Percentiles rank a stretch among this genome's conserved stretches.
Conservation (phyloP, 2,329 filamentous ascomycete genomes). For the Rutstroemia sp. region DNA sequence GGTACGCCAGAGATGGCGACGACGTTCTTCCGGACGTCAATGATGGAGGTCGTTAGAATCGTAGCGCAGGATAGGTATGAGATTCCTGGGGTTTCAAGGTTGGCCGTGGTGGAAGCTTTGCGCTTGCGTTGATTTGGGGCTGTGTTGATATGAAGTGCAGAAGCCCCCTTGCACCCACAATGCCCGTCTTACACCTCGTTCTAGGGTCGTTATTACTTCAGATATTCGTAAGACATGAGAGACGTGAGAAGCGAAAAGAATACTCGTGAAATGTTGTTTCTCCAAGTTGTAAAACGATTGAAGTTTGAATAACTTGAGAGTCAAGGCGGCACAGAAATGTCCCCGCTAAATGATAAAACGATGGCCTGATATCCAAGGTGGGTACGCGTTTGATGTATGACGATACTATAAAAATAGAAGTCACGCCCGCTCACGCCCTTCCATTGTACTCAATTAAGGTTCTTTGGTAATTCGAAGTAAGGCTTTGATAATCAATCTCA, state of each 20-base stretch:
- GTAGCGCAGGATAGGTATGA: slow-evolving; percentile 8
- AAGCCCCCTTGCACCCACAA: slow-evolving; percentile 3
- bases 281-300: slow-evolving; percentile 1
- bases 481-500: too few relatives aligned
- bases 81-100: slow-evolving; percentile 7
- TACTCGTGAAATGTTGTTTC: slow-evolving; percentile 6
- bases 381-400: neutral
- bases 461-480: too few relatives aligned
- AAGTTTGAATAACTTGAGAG: neutral
- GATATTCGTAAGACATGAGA: neutral
- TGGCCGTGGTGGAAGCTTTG: slow-evolving; percentile 10
- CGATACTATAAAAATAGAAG: neutral
- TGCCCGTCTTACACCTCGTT: neutral
- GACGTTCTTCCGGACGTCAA: slow-evolving; percentile 28
- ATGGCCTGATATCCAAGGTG: neutral
- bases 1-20: slow-evolving; percentile 27
- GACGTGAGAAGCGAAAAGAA: slow-evolving; percentile 2
- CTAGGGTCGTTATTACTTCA: slow-evolving; percentile 5
- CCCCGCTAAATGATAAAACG: slow-evolving; percentile 6
- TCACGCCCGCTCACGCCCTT: neutral
- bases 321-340: slow-evolving; percentile 7
- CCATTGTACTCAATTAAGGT: too few relatives aligned
- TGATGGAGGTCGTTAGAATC: slow-evolving; percentile 17
- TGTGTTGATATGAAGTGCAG: slow-evolving; percentile 8
- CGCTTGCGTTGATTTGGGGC: slow-evolving; percentile 9